phyloP scores from a whole-genome alignment of 2,329 filamentous ascomycete genomes.

The Xylariaceae sp. region DNA sequence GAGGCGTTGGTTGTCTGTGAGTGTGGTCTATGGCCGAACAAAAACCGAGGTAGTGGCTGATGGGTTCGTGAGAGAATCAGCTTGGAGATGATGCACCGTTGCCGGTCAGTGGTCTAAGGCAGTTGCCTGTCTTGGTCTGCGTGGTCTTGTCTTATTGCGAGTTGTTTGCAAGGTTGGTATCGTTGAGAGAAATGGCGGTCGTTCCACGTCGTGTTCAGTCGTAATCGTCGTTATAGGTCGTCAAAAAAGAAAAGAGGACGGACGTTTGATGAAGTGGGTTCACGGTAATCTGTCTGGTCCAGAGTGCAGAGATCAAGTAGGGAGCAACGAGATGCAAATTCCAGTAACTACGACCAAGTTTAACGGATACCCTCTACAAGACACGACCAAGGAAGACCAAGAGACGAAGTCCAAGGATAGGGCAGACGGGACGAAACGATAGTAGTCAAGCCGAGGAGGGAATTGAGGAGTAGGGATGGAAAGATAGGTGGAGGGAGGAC shows the following conservation, averaged over 20 bases:
- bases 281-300: too few species aligned
- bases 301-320: too few species aligned
- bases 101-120: constrained; percentile 16
- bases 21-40: too few species aligned
- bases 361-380: background rate
- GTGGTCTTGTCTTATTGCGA: constrained; percentile 5
- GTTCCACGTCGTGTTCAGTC: constrained; percentile 13
- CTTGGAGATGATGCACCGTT: constrained; percentile 7
- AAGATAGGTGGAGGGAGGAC: background rate
- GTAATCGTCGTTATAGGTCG: constrained; percentile 18
- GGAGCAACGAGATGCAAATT: too few species aligned
- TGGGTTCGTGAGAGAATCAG: background rate
- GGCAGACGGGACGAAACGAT: too few species aligned
- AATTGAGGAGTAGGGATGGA: background rate
- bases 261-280: background rate
- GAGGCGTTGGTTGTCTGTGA: too few species aligned
- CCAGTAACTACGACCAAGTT: background rate
- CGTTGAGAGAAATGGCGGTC: too few species aligned
- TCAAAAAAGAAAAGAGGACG: constrained; percentile 4
- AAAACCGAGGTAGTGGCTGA: background rate
- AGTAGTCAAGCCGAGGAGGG: too few species aligned
- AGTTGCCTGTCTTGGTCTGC: constrained; percentile 6
- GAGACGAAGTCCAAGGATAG: background rate
- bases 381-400: background rate
- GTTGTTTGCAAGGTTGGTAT: constrained; percentile 4